Conservation (phyloP, 139 green algal species). For the Closterium sp. region DNA sequence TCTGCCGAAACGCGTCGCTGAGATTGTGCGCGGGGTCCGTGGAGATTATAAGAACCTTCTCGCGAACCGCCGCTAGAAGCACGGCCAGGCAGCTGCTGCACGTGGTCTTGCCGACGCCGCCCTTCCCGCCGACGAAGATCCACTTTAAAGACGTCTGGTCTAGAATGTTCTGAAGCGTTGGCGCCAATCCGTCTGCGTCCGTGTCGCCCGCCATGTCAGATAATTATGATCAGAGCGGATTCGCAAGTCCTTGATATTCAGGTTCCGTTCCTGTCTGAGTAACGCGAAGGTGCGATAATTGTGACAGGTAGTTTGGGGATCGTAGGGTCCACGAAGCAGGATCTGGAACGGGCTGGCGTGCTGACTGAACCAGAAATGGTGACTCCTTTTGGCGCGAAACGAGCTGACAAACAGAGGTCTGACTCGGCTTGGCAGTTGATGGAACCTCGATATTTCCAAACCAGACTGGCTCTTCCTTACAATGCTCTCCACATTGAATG, state of each 20-base stretch:
- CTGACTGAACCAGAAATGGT: too few species aligned
- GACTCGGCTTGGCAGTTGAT: too few species aligned
- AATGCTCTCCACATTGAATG: background rate
- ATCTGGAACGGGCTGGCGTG: too few species aligned
- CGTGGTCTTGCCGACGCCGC: conserved; percentile 97
- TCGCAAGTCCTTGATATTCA: too few species aligned
- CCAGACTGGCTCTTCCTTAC: background rate
- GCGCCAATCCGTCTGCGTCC: conserved; percentile 50
- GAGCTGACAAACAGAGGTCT: too few species aligned
- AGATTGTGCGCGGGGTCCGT: conserved; percentile 97
- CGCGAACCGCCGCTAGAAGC: conserved; percentile 72
- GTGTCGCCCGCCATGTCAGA: background rate
- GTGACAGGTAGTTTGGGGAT: too few species aligned
- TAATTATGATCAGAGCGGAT: too few species aligned
- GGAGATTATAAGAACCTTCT: conserved; percentile 92
- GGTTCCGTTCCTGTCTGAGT: too few species aligned
- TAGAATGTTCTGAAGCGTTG: conserved; percentile 83
- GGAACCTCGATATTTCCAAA: too few species aligned
- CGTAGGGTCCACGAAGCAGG: too few species aligned
- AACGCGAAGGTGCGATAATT: too few species aligned
- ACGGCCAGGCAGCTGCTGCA: conserved; percentile 81
- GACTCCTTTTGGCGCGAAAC: too few species aligned
- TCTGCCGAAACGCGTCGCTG: conserved; percentile 92
- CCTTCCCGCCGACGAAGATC: conserved; percentile 96
- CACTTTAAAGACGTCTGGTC: conserved; percentile 86